These are phyloP conservation scores for Cardamine resedifolia DNA, from an alignment of 345 rosid genomes.

Conservation along the genomic window DNA sequence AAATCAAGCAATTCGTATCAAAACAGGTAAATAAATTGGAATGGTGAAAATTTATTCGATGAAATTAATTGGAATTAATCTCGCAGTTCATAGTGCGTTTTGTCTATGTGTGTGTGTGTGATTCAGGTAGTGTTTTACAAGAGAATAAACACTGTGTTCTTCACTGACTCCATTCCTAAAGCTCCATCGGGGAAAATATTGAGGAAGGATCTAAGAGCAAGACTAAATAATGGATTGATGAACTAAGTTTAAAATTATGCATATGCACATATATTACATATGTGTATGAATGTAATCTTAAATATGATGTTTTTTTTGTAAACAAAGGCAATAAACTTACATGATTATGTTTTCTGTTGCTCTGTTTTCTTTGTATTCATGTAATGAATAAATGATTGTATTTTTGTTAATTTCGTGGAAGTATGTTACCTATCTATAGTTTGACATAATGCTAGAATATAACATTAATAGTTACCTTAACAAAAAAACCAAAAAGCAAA, in stretches of 20 bases:
- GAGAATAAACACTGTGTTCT: conserved; percentile 65
- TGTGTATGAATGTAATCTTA: neutral
- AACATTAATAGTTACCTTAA: neutral
- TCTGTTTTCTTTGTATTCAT: neutral
- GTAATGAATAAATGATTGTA: neutral
- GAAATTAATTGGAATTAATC: neutral
- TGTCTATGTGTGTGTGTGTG: neutral
- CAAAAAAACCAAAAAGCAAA: neutral
- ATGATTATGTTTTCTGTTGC: neutral
- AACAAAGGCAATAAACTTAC: neutral
- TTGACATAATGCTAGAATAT: neutral
- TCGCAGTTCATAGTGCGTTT: neutral
- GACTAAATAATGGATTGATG: conserved; percentile 41
- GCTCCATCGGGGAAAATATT: conserved; percentile 82
- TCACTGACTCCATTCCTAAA: conserved; percentile 68
- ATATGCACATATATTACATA: too few species aligned
- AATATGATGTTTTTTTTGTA: neutral
- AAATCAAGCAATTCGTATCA: conserved; percentile 56
- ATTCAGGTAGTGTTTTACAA: conserved; percentile 80
- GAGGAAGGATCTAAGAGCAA: conserved; percentile 70
- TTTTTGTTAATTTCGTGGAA: neutral
- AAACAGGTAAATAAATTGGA: conserved; percentile 44
- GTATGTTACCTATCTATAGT: neutral
- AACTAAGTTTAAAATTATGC: neutral
- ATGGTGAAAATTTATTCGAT: too few species aligned